These are phyloP conservation scores for Staphylotrichum longicolle DNA, from an alignment of 495 filamentous ascomycete genomes.

Conservation along the genomic window DNA sequence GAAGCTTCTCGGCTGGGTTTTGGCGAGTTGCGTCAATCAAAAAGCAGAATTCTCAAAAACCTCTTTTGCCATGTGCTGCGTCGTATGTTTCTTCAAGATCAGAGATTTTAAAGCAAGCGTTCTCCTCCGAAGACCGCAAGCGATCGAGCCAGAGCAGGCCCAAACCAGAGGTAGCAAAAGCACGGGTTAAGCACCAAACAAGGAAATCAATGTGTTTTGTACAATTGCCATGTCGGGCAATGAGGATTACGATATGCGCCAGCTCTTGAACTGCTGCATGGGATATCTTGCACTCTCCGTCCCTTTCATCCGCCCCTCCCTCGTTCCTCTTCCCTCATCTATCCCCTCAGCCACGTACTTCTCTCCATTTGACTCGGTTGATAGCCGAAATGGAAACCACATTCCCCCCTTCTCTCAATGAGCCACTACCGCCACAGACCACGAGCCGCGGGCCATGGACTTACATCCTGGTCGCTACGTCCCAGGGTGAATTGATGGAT, in stretches of 20 bases:
- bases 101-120: too few species aligned
- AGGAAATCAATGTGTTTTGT: neutral
- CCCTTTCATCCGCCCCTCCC: neutral
- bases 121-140: too few species aligned
- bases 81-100: neutral
- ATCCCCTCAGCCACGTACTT: neutral
- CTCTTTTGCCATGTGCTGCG: neutral
- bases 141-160: too few species aligned
- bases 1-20: neutral
- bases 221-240: constrained; percentile 14
- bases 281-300: constrained; percentile 14
- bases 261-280: neutral
- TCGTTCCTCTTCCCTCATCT: neutral
- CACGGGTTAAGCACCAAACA: neutral
- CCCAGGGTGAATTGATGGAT: too few species aligned
- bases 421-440: too few species aligned
- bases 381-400: too few species aligned
- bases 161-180: neutral
- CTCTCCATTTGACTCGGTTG: too few species aligned
- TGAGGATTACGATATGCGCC: constrained; percentile 11
- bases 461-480: too few species aligned
- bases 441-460: too few species aligned
- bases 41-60: neutral
- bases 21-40: neutral
- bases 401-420: neutral